Evolutionary conservation across 2,329 filamentous ascomycete genomes (phyloP), one percentile per base, ranked within the genome.

Genomic region (Colletotrichum falcatum): DNA sequence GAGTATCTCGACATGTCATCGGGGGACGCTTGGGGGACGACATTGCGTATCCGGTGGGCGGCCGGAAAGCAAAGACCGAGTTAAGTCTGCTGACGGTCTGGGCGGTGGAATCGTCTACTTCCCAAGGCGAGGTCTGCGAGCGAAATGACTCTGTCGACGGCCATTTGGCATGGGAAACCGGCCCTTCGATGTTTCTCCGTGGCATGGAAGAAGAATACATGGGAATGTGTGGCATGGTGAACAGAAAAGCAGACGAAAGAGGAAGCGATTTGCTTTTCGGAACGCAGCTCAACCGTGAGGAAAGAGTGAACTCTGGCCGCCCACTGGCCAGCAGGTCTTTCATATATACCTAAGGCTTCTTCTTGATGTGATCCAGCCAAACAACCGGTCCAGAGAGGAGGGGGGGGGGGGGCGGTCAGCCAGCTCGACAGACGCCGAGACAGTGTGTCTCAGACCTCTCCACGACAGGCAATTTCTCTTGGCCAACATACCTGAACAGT

Each of bases 61-160:
- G 68, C 2, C 68, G 68, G 39, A 70, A 70, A 9, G 64, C 68
- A 42, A 70, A 70, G 46, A 58, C 46, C 18, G 58, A 70, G 23
- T 70, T 70, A 28, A 70, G 64, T 42, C 54, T 70, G 53, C 68
- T 67, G 2, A 70, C 68, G 11, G 68, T 70, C 12, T 67, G 68
- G 9, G 64, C 68, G 26, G 68, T 70, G 7, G 68, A 67, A 18
- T 70, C 68, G 23, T 70, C 68, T 2, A 67, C 59, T 5, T 70
- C 68, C 68, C 68, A 67, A 5, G 42, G 51, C 20, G 67, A 67
- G 9, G 46, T 20, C 28, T 51, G 37, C 9, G 68, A 67, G 23
- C 64, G 68, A 30, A 48, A 58, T 16, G 54, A 26, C 18, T 49
- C 59, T 26, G 54, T 37, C n/a, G 68, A 53, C 18, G 68, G 68